A percentile compares a stretch with the other conserved stretches of the same genome.
Evolutionary conservation across 208 protist genomes (phyloP).

Genomic region (Trichomonas vaginalis): DNA sequence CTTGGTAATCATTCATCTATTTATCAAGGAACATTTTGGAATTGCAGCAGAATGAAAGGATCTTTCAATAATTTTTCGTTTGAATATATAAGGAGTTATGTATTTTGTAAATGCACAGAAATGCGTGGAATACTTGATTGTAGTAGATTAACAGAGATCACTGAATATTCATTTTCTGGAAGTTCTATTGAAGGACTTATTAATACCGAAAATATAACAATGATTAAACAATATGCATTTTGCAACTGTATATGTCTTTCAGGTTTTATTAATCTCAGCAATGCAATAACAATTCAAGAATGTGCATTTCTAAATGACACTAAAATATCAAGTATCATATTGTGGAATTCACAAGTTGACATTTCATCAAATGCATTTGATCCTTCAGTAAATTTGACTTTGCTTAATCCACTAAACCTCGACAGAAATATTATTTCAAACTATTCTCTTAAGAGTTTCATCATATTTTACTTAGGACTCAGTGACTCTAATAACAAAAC

Average conservation of each 20-base stretch:
- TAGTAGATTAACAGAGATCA: not conserved
- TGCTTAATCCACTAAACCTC: too few relatives aligned
- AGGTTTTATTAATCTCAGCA: not conserved
- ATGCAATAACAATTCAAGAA: not conserved
- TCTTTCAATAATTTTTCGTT: not conserved
- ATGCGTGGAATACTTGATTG: not conserved
- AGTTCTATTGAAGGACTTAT: too few relatives aligned
- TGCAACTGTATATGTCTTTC: not conserved
- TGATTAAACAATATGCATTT: not conserved
- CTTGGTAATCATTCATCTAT: not conserved
- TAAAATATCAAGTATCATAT: not conserved
- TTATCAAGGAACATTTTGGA: not conserved
- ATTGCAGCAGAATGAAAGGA: not conserved
- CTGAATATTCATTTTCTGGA: not conserved
- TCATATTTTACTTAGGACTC: too few relatives aligned
- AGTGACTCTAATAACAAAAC: too few relatives aligned
- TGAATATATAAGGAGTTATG: not conserved
- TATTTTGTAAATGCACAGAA: not conserved
- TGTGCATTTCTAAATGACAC: not conserved
- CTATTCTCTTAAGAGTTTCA: too few relatives aligned
- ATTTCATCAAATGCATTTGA: too few relatives aligned
- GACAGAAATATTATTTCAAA: too few relatives aligned
- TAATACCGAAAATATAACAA: too few relatives aligned
- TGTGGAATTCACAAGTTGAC: too few relatives aligned
- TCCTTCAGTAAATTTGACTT: too few relatives aligned